These are phyloP conservation scores for Kwoniella sp. DNA, from an alignment of 768 basidiomycete genomes.

Conservation along the genomic window DNA sequence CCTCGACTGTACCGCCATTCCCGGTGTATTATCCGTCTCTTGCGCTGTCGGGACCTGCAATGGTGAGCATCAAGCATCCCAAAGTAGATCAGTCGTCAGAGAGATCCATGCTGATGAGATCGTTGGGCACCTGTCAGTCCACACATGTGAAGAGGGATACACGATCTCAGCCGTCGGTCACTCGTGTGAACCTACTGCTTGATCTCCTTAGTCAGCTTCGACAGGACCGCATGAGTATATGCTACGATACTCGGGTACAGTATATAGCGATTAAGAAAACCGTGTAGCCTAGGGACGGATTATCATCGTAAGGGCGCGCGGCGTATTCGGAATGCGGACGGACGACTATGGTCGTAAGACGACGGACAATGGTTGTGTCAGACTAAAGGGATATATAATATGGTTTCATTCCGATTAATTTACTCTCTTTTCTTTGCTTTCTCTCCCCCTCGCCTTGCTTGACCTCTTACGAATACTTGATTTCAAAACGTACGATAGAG, in stretches of 20 bases:
- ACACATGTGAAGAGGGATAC: conserved; percentile 25
- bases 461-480: neutral
- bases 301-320: no score
- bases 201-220: neutral
- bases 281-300: neutral
- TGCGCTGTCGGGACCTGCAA: conserved; percentile 28
- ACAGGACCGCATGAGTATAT: no score
- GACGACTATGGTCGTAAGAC: neutral
- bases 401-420: neutral
- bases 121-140: conserved; percentile 9
- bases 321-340: neutral
- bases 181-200: neutral
- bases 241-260: no score
- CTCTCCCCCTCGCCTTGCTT: neutral
- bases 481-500: neutral
- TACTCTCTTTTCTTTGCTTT: neutral
- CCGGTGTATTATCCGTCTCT: conserved; percentile 24
- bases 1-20: conserved; percentile 32
- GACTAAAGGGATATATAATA: neutral
- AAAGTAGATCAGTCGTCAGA: neutral
- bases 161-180: conserved; percentile 11
- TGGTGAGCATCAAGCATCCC: conserved; percentile 20
- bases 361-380: neutral
- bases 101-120: neutral
- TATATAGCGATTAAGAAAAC: neutral